These are phyloP conservation scores for Syzygium jambos DNA, from an alignment of 345 rosid genomes.

Conservation along the genomic window DNA sequence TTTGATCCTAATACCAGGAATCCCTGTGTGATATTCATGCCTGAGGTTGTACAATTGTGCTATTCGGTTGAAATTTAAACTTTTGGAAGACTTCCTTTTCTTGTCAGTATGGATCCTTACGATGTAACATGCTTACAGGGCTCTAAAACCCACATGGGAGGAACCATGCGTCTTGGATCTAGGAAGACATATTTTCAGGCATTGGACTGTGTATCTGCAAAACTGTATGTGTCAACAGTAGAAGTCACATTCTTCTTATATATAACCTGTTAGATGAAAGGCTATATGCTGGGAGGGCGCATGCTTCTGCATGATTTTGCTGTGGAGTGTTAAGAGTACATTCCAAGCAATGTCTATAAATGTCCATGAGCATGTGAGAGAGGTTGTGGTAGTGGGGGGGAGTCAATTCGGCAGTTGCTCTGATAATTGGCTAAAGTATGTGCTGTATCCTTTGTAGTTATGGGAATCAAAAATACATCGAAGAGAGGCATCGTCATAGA, in stretches of 20 bases:
- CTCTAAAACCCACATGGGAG: conserved; percentile 94
- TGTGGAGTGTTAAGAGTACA: not conserved
- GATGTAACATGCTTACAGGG: conserved; percentile 35
- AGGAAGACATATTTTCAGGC: conserved; percentile 63
- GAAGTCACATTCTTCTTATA: not conserved
- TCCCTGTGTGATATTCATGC: conserved; percentile 95
- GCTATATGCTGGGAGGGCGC: not conserved
- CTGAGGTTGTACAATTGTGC: conserved; percentile 46
- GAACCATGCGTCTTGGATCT: conserved; percentile 93
- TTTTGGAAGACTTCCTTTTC: not conserved
- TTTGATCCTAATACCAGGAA: conserved; percentile 60
- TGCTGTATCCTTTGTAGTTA: conserved; percentile 32
- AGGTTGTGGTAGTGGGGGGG: not conserved
- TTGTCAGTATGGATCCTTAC: not conserved
- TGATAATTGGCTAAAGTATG: not conserved
- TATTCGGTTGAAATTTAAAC: not conserved
- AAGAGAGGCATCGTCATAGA: conserved; percentile 97
- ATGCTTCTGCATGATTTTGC: not conserved
- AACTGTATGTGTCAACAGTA: conserved; percentile 43
- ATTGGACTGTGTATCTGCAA: conserved; percentile 65
- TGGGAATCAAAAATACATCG: conserved; percentile 52
- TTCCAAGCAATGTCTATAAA: not conserved
- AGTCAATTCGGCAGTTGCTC: not conserved
- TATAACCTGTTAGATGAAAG: not conserved
- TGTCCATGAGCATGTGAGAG: not conserved